Evolutionary conservation across 805 yeast genomes (phyloP).

Genomic region (Metschnikowia similis): DNA sequence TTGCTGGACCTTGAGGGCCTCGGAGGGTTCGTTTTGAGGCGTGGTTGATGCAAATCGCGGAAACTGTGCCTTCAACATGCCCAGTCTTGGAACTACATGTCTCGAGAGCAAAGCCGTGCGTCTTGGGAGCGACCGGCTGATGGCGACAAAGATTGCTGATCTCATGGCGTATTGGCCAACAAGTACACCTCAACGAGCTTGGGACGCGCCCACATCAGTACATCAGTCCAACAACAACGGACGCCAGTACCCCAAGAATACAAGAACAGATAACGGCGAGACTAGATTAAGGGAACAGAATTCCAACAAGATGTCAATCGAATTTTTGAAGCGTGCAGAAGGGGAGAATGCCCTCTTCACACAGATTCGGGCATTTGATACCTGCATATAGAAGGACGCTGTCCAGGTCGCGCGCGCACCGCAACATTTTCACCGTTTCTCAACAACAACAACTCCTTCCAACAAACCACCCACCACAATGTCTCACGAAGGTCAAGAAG

Average conservation of each 20-base stretch:
- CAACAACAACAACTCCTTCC: not conserved
- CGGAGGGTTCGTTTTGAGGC: slow-evolving; percentile 5
- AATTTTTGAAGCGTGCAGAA: not conserved
- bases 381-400: not conserved
- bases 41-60: slow-evolving; percentile 10
- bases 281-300: too few species aligned
- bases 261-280: too few species aligned
- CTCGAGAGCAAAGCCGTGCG: not conserved
- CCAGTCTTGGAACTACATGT: not conserved
- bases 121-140: slow-evolving; percentile 3
- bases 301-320: too few species aligned
- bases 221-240: not conserved
- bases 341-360: not conserved
- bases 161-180: slow-evolving; percentile 3
- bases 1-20: slow-evolving; percentile 13
- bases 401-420: slow-evolving; percentile 4
- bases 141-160: slow-evolving; percentile 4
- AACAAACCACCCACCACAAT: slow-evolving; percentile 29
- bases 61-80: not conserved
- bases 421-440: slow-evolving; percentile 3
- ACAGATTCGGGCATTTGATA: too few species aligned
- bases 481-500: slow-evolving; percentile 99
- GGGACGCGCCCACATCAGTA: not conserved
- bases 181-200: not conserved
- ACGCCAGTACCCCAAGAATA: too few species aligned